Conservation (phyloP, 2,329 filamentous ascomycete genomes). For the Neopestalotiopsis sp. region DNA sequence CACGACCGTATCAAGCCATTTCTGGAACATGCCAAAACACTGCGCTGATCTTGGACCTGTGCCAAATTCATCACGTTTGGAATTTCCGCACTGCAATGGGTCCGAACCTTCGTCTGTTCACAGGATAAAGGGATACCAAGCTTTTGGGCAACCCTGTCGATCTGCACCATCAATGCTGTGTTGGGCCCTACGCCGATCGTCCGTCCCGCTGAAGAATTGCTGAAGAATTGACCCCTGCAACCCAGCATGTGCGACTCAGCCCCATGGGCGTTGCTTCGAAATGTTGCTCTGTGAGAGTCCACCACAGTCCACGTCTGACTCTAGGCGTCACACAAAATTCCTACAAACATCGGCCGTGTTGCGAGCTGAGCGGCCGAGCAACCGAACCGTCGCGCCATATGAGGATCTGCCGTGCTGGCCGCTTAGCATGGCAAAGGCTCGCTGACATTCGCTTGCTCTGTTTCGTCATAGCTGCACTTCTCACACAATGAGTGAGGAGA, state of each 20-base stretch:
- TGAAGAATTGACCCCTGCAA: neutral
- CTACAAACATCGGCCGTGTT: neutral
- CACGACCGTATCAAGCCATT: neutral
- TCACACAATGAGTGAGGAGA: too few species aligned
- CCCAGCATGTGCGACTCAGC: constrained; percentile 2
- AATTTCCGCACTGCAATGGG: neutral
- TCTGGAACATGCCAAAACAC: constrained; percentile 14
- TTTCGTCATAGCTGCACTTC: too few species aligned
- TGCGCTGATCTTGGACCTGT: neutral
- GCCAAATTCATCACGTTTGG: neutral
- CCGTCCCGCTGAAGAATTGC: neutral
- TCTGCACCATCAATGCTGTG: constrained; percentile 8
- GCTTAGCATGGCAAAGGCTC: neutral
- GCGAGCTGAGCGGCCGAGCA: neutral
- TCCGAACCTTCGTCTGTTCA: neutral
- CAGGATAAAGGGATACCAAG: constrained; percentile 9
- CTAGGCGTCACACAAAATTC: constrained; percentile 8
- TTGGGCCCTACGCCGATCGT: neutral
- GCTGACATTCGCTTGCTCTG: neutral
- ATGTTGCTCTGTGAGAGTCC: neutral
- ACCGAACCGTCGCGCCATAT: neutral
- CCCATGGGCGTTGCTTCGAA: too few species aligned
- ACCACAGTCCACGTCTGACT: constrained; percentile 1
- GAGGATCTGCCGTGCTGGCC: neutral
- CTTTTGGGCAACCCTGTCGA: constrained; percentile 16